Evolutionary conservation across 306 rosid species (phyloP).

Genomic region (Vigna unguiculata): DNA sequence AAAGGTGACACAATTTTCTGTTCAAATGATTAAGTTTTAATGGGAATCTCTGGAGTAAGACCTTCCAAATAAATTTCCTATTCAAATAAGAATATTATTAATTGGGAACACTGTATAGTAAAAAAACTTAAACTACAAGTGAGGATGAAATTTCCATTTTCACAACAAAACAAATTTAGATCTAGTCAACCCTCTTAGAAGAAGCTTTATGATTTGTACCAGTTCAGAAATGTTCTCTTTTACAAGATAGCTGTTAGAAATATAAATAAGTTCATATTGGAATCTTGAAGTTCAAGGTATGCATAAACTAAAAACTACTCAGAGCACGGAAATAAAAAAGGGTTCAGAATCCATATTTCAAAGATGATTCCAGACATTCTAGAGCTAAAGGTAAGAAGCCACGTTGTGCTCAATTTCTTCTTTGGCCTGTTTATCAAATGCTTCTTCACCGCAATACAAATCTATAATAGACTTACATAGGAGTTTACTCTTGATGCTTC

Average conservation of each 20-base stretch:
- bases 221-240: too few relatives aligned
- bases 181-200: too few relatives aligned
- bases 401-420: constrained; percentile 71
- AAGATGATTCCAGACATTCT: constrained; percentile 36
- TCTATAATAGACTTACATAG: constrained; percentile 80
- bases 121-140: neutral
- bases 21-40: too few relatives aligned
- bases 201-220: too few relatives aligned
- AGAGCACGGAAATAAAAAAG: constrained; percentile 22
- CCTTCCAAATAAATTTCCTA: neutral
- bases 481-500: constrained; percentile 85
- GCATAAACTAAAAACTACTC: constrained; percentile 17
- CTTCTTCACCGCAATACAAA: constrained; percentile 85
- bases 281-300: constrained; percentile 8
- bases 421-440: constrained; percentile 89
- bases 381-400: constrained; percentile 60
- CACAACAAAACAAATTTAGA: neutral
- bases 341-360: constrained; percentile 2
- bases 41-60: neutral
- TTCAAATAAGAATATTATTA: neutral
- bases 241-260: constrained; percentile 7
- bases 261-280: constrained; percentile 7
- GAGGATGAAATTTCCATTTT: constrained; percentile 7
- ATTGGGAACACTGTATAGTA: neutral
- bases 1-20: too few relatives aligned